Evolutionary conservation across 495 filamentous ascomycete species (phyloP).

Genomic region (Entonaema liquescens): DNA sequence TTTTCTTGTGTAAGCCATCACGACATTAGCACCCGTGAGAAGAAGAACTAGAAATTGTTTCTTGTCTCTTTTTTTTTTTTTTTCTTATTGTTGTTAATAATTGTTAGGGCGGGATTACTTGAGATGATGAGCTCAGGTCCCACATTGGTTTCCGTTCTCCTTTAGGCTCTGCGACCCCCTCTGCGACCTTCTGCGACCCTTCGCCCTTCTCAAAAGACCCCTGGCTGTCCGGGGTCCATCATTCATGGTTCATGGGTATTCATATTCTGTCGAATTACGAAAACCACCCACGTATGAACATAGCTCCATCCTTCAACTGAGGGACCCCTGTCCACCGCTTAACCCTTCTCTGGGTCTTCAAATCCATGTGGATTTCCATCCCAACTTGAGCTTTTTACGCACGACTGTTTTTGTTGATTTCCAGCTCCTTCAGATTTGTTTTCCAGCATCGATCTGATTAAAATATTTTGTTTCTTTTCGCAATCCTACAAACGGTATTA

Average conservation of each 20-base stretch:
- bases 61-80: slow-evolving; percentile 6
- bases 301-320: slow-evolving; percentile 33
- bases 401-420: slow-evolving; percentile 24
- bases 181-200: slow-evolving; percentile 38
- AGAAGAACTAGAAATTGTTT: background rate
- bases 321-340: slow-evolving; percentile 29
- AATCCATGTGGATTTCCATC: slow-evolving; percentile 34
- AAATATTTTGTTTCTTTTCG: slow-evolving; percentile 14
- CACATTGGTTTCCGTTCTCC: slow-evolving; percentile 35
- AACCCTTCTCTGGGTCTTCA: slow-evolving; percentile 32
- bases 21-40: slow-evolving; percentile 19
- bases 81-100: slow-evolving; percentile 18
- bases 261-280: slow-evolving; percentile 43
- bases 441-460: slow-evolving; percentile 2
- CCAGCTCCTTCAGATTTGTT: slow-evolving; percentile 9
- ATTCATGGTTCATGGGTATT: slow-evolving; percentile 10
- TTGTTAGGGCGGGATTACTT: slow-evolving; percentile 10
- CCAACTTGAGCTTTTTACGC: slow-evolving; percentile 29
- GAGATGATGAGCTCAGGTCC: slow-evolving; percentile 27
- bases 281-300: slow-evolving; percentile 33
- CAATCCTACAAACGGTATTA: background rate
- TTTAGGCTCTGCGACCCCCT: slow-evolving; percentile 27
- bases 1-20: slow-evolving; percentile 33
- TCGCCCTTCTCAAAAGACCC: slow-evolving; percentile 22
- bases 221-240: slow-evolving; percentile 30